Base-by-base conservation (phyloP, 106 monocot species). In the Gastrodia elata region DNA sequence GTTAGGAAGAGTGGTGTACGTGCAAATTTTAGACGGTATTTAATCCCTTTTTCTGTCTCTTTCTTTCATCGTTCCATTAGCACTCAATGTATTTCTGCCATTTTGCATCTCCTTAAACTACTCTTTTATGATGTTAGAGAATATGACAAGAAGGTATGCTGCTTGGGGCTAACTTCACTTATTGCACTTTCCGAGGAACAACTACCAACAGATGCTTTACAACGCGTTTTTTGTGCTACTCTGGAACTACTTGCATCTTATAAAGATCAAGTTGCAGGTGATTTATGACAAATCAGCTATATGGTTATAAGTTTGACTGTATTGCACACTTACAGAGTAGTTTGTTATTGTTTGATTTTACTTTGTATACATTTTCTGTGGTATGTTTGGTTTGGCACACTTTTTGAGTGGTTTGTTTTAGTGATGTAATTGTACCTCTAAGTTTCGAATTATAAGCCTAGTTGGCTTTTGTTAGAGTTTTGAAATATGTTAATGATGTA, bases 181-280 rank as follows among this genome's bases (percentile, higher is more conserved):
- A 70, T 98, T 74, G 73, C 79, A 20, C 90, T 98, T 70, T 82
- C 91, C 35, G 84, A 77, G 32, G 84, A 88, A 34, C 88, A 87
- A 39, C 78, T 98, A 36, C 88, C 91, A 59, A 82, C 34, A 16
- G 93, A 98, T 78, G 98, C 93, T 44, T 78, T 98, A 33, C 68
- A 68, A 25, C 88, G 86, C 68, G 83, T 98, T 9, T 88, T 88
- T 73, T 93, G 85, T 80, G 88, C 86, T 34, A 77, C 91, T 58
- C 90, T 98, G 68, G 84, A 91, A 42, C 79, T 98, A 33, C 98
- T 98, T 73, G 86, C 85, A 40, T 27, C 93, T 65, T 98, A 93
- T 76, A 98, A 93, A 71, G 91, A 91, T 40, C 98, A 98, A 91
- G 82, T 98, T 78, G 98, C 84, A 91, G 98, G 98, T 98, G 56